Base-by-base conservation (phyloP, 1,139 yeast species). In the Taiozyma sp. region DNA sequence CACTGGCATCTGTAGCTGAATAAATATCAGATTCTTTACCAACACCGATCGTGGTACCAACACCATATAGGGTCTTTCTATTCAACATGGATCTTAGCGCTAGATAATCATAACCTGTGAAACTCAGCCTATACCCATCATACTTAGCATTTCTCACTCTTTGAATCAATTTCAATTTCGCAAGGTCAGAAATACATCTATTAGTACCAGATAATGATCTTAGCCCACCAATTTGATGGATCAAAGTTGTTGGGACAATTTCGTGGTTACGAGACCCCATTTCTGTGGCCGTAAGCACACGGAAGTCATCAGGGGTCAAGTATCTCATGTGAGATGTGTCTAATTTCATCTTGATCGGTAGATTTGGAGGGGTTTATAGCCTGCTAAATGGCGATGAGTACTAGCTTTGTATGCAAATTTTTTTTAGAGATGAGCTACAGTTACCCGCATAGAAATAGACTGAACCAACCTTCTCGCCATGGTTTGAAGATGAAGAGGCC, bases 21-120 rank as follows among this genome's bases (percentile, higher is more conserved):
- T 85, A 90, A 62, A 93, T 91, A 70, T 93, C 99, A 4, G 97
- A 89, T 67, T 93, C 99, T 66, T 93, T 93, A 62, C 99, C 99
- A 47, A 95, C 96, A 51, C 99, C 99, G 61, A 93, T 90, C 26
- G 87, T 88, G 44, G 85, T 77, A 19, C 97, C 98, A 13, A 93
- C 80, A 2, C 95, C 85, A 61, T 84, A 83, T 10, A 93, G 67
- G 0, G 88, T 76, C 46, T 84, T 81, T 58, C 91, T 76, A 62
- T 85, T 87, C 59, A 82, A 70, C 81, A 93, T 80, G 6, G 96
- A 78, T 65, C 85, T 88, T 57, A 93, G 74, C 0, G 98, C 98
- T 57, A 95, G 75, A 63, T 88, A 93, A 68, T 93, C 99, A 66
- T 83, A 88, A 6, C 99, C 99, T 47, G 80, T 81, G 65, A 87